Evolutionary conservation across 23 red algal genomes (phyloP).

Genomic region (Agarophyton chilense): DNA sequence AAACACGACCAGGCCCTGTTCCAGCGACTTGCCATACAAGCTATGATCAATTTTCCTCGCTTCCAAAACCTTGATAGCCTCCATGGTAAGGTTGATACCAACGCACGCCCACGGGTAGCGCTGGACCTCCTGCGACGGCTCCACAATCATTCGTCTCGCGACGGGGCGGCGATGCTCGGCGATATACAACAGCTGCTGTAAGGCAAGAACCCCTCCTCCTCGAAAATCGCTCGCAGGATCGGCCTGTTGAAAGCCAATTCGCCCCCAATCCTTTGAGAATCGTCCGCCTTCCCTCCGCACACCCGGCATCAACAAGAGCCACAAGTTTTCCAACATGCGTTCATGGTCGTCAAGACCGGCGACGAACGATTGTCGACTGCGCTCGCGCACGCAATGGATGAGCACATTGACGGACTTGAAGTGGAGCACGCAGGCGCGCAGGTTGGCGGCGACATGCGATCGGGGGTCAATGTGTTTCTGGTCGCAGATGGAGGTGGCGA

Average conservation of each 20-base stretch:
- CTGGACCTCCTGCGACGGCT: constrained; percentile 31
- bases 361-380: not conserved
- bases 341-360: constrained; percentile 21
- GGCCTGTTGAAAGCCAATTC: constrained; percentile 88
- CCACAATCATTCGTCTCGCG: constrained; percentile 64
- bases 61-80: constrained; percentile 59
- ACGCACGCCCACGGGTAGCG: constrained; percentile 89
- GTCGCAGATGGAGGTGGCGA: constrained; percentile 10
- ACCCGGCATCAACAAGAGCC: constrained; percentile 40
- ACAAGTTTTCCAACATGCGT: constrained; percentile 53
- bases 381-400: not conserved
- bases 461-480: constrained; percentile 13
- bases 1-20: constrained; percentile 46
- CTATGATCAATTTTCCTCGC: constrained; percentile 36
- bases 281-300: constrained; percentile 31
- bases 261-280: constrained; percentile 66
- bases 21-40: constrained; percentile 53
- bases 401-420: constrained; percentile 44
- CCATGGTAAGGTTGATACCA: constrained; percentile 85
- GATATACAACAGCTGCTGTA: constrained; percentile 87
- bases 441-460: not conserved
- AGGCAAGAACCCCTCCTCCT: constrained; percentile 77
- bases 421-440: constrained; percentile 20
- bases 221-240: constrained; percentile 93
- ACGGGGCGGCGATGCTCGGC: constrained; percentile 47